Conservation (phyloP, 441 rosid genomes). For the Bocquillonia castaneifolia region DNA sequence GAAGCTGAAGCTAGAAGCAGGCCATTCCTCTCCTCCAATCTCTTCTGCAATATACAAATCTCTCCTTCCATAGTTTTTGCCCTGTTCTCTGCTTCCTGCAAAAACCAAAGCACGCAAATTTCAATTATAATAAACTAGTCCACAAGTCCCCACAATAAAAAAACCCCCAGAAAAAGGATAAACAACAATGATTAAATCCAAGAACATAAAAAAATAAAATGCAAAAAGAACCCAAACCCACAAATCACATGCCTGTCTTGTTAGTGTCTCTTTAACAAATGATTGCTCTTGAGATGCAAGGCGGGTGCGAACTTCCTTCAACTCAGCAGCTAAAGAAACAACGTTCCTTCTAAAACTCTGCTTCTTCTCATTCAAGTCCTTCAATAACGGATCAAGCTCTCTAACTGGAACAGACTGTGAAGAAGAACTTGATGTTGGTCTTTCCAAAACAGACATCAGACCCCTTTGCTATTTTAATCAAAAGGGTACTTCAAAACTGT, state of each 20-base stretch:
- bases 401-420: constrained; percentile 28
- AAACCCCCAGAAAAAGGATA: constrained; percentile 2
- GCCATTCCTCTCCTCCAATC: constrained; percentile 54
- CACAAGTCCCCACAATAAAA: constrained; percentile 15
- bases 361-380: constrained; percentile 91
- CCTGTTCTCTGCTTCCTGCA: constrained; percentile 71
- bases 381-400: constrained; percentile 75
- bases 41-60: constrained; percentile 39
- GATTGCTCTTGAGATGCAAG: constrained; percentile 63
- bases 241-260: constrained; percentile 61
- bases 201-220: constrained; percentile 2
- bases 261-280: constrained; percentile 61
- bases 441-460: constrained; percentile 44
- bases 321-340: constrained; percentile 79
- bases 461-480: constrained; percentile 17
- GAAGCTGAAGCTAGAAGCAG: constrained; percentile 63
- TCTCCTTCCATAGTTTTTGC: constrained; percentile 67
- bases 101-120: constrained; percentile 12
- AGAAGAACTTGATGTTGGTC: constrained; percentile 24
- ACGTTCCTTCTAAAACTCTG: constrained; percentile 78
- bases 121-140: constrained; percentile 12
- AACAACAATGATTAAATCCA: constrained; percentile 20
- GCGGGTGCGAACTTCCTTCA: constrained; percentile 71
- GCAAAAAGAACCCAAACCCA: constrained; percentile 19
- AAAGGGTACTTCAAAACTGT: constrained; percentile 3